phyloP scores from a whole-genome alignment of 164 flowering plant genomes.

The Hamamelis virginiana region DNA sequence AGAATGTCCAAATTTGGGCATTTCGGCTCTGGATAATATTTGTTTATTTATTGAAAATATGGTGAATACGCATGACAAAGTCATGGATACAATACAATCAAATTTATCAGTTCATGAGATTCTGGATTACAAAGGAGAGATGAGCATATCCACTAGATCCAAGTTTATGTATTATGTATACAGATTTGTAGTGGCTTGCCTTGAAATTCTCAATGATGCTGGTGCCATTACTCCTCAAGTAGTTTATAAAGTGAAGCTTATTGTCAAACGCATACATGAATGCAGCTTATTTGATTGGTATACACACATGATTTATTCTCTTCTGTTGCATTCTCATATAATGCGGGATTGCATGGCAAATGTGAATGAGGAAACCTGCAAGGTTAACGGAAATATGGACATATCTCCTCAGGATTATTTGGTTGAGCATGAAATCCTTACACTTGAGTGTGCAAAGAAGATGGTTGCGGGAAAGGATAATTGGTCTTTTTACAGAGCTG shows the following conservation, averaged over 20 bases:
- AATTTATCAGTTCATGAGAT: slow-evolving; percentile 11
- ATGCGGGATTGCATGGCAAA: slow-evolving; percentile 18
- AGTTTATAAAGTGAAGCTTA: slow-evolving; percentile 33
- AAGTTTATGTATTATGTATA: slow-evolving; percentile 38
- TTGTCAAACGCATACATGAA: slow-evolving; percentile 26
- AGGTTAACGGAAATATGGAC: slow-evolving; percentile 4
- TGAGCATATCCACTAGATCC: slow-evolving; percentile 8
- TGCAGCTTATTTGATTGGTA: slow-evolving; percentile 31
- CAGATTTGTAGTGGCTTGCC: slow-evolving; percentile 37
- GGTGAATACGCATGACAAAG: slow-evolving; percentile 16
- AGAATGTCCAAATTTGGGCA: slow-evolving; percentile 36
- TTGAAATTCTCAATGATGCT: slow-evolving; percentile 41
- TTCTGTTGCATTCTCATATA: slow-evolving; percentile 36
- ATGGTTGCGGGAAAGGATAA: slow-evolving; percentile 33
- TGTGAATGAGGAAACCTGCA: slow-evolving; percentile 9
- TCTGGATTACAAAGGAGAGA: slow-evolving; percentile 19
- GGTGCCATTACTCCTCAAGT: slow-evolving; percentile 30
- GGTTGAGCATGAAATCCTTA: slow-evolving; percentile 35
- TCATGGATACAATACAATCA: slow-evolving; percentile 4
- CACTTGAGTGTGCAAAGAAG: slow-evolving; percentile 38
- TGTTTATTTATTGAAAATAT: slow-evolving; percentile 27
- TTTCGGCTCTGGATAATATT: slow-evolving; percentile 44
- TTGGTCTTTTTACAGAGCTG: slow-evolving; percentile 67
- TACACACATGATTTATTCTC: slow-evolving; percentile 29
- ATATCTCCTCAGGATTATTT: slow-evolving; percentile 21